Evolutionary conservation across 352 stramenopile species (phyloP).

Genomic region (Peronospora farinosa): DNA sequence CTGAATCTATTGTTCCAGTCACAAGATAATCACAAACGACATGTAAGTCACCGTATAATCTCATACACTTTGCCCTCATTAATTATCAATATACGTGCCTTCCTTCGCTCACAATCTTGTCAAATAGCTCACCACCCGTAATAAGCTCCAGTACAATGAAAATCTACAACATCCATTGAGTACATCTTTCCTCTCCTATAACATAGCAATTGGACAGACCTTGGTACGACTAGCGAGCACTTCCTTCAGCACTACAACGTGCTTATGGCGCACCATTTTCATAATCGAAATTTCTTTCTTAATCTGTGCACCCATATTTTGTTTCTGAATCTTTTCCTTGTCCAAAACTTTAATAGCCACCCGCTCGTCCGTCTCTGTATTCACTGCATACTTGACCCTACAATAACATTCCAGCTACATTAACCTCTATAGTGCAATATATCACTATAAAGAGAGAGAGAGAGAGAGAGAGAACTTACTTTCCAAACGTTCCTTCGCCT

Average conservation of each 20-base stretch:
- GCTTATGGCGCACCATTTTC: conserved; percentile 92
- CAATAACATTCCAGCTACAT: not conserved
- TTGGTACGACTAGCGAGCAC: conserved; percentile 93
- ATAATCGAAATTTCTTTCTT: conserved; percentile 99
- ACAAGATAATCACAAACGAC: not conserved
- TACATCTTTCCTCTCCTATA: not conserved
- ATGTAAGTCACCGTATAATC: not conserved
- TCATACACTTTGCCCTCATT: conserved; percentile 4
- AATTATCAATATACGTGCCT: conserved; percentile 29
- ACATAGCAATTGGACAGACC: conserved; percentile 38
- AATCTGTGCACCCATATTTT: conserved; percentile 97
- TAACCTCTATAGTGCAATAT: no score
- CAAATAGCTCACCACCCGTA: conserved; percentile 87
- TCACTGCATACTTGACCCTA: conserved; percentile 92
- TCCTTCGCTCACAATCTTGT: conserved; percentile 96
- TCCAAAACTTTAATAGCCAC: conserved; percentile 97
- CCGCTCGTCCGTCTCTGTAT: conserved; percentile 91
- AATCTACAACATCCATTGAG: conserved; percentile 58
- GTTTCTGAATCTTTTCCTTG: conserved; percentile 97
- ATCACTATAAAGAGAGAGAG: not conserved
- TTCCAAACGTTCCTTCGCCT: conserved; percentile 95
- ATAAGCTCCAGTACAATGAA: conserved; percentile 94
- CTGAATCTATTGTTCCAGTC: conserved; percentile 61
- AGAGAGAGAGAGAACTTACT: conserved; percentile 49
- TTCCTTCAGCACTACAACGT: conserved; percentile 85